Percentiles rank a stretch among this genome's conserved stretches.
phyloP scores from a whole-genome alignment of 148 eudicot species.

The Amaranthus cruentus region DNA sequence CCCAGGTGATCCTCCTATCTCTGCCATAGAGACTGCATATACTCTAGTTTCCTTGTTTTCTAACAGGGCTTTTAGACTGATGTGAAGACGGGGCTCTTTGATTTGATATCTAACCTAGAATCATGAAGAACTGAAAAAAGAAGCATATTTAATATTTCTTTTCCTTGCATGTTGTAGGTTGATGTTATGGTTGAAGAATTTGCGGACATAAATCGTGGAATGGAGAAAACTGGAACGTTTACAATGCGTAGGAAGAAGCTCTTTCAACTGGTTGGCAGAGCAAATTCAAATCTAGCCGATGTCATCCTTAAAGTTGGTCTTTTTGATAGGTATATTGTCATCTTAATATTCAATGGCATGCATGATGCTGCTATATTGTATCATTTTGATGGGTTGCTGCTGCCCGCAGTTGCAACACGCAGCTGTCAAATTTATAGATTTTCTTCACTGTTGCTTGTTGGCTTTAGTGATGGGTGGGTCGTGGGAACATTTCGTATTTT shows the following conservation, averaged over 20 bases:
- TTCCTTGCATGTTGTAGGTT: constrained; percentile 43
- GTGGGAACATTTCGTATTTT: too few relatives aligned
- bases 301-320: constrained; percentile 91
- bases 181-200: constrained; percentile 91
- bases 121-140: background rate
- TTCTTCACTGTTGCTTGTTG: too few relatives aligned
- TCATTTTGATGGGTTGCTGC: too few relatives aligned
- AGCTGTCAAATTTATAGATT: too few relatives aligned
- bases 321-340: constrained; percentile 72
- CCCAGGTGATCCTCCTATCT: constrained; percentile 52
- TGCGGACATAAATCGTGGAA: constrained; percentile 77
- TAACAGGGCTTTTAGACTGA: background rate
- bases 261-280: constrained; percentile 92
- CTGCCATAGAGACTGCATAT: background rate
- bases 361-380: too few relatives aligned
- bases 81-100: background rate
- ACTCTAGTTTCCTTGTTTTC: background rate
- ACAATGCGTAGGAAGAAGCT: constrained; percentile 84
- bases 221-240: constrained; percentile 92
- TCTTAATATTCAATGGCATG: background rate
- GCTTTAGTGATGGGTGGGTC: too few relatives aligned
- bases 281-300: constrained; percentile 92
- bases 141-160: background rate
- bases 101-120: background rate
- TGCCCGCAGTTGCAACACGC: too few relatives aligned